These are phyloP conservation scores for Cladophialophora bantiana DNA, from an alignment of 2,329 filamentous ascomycete species.

Conservation along the genomic window DNA sequence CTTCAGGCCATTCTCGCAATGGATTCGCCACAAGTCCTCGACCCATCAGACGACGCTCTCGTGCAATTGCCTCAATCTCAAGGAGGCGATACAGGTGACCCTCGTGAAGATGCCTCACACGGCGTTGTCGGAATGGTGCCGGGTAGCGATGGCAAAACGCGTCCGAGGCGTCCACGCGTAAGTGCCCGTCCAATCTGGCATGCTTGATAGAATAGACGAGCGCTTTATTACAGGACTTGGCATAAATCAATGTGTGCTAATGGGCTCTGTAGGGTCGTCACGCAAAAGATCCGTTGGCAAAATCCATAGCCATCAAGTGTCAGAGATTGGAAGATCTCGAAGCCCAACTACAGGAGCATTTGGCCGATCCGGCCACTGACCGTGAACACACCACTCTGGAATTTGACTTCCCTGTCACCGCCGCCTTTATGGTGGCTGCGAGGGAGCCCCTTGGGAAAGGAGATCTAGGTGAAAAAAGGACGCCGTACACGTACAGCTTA, in stretches of 20 bases:
- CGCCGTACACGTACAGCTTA: slow-evolving; percentile 28
- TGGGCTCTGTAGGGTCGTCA: slow-evolving; percentile 29
- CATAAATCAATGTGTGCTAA: background rate
- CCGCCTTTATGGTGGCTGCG: slow-evolving; percentile 37
- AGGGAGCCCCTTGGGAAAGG: slow-evolving; percentile 13
- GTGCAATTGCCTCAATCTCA: slow-evolving; percentile 2
- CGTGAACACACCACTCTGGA: slow-evolving; percentile 39
- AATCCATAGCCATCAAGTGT: slow-evolving; percentile 35
- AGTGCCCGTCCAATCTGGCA: background rate
- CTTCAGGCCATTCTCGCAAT: slow-evolving; percentile 1
- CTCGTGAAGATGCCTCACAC: background rate
- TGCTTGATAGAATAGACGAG: background rate
- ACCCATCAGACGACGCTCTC: slow-evolving; percentile 1
- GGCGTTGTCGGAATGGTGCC: background rate
- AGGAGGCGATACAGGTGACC: slow-evolving; percentile 9
- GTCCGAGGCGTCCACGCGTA: background rate
- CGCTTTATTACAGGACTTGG: background rate
- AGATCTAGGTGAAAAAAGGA: slow-evolving; percentile 14
- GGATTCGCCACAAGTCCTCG: slow-evolving; percentile 14
- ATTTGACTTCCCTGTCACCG: slow-evolving; percentile 37
- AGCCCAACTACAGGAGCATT: slow-evolving; percentile 31
- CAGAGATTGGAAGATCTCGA: slow-evolving; percentile 36
- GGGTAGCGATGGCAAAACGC: background rate
- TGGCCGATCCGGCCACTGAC: slow-evolving; percentile 32
- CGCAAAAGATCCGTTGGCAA: slow-evolving; percentile 37